Evolutionary conservation across 192 early-diverging fungal genomes (phyloP).

Genomic region (Allomyces macrogynus): DNA sequence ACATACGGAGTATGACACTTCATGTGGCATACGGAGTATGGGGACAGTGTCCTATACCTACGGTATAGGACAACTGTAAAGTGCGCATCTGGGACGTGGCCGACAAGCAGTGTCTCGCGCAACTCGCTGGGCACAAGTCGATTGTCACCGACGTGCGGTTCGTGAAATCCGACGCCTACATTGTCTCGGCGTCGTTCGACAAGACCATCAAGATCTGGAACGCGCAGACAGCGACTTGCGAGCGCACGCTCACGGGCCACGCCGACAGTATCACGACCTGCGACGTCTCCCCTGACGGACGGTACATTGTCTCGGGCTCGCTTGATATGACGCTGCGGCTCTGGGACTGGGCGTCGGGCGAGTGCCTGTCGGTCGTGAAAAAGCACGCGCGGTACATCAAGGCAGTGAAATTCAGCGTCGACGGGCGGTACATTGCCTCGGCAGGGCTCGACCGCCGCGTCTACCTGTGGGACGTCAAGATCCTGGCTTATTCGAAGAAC

Average conservation of each 20-base stretch:
- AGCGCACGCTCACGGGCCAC: constrained; percentile 29
- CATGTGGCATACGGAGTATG: too few relatives aligned
- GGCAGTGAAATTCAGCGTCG: constrained; percentile 24
- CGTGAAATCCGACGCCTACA: constrained; percentile 26
- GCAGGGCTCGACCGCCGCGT: constrained; percentile 29
- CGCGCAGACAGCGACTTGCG: constrained; percentile 27
- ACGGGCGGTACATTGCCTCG: constrained; percentile 28
- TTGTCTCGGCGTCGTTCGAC: constrained; percentile 33
- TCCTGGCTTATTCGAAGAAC: constrained; percentile 21
- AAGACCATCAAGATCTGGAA: constrained; percentile 40
- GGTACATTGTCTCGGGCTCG: constrained; percentile 16
- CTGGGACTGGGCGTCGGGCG: constrained; percentile 33
- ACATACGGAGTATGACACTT: too few relatives aligned
- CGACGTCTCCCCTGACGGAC: constrained; percentile 10
- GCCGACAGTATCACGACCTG: constrained; percentile 19
- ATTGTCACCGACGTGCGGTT: constrained; percentile 39
- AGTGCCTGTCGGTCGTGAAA: constrained; percentile 25
- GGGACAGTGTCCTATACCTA: too few relatives aligned
- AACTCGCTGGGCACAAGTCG: constrained; percentile 38
- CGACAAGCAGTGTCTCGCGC: constrained; percentile 22
- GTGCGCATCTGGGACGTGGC: constrained; percentile 31
- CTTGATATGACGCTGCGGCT: constrained; percentile 15
- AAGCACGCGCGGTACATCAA: constrained; percentile 40
- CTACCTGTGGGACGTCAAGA: constrained; percentile 37
- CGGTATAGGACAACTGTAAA: too few relatives aligned